Evolutionary conservation across 371 early-diverging fungal species (phyloP), one percentile per base, ranked within the genome.

Genomic region (Apophysomyces elegans): DNA sequence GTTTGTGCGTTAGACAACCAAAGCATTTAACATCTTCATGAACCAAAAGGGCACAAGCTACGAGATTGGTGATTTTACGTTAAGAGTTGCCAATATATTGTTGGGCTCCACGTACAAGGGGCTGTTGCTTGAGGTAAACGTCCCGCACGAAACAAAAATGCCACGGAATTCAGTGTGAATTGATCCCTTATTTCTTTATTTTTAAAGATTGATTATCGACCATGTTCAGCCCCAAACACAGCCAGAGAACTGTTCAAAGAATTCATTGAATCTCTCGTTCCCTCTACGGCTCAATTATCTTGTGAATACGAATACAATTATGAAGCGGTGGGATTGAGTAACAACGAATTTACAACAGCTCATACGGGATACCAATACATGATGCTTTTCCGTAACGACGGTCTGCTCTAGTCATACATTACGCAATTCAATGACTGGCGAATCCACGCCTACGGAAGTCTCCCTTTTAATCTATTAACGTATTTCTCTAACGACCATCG

Each of bases 341-440:
- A 77, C 32, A 45, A 74, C 13, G 84, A 83, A 39, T 83, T 83
- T 54, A 80, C 77, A 2, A 73, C 72, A 16, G 84, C 84, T n/a
- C 84, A 83, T 66, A 83, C 84, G 13, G 80, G 80, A 39, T 83
- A 83, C 66, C 84, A 83, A 63, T 83, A 83, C 44, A 83, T 83
- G 79, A 71, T 69, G 66, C 64, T 83, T 2, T 83, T 83, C 39
- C 73, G 71, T 50, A 80, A 78, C 56, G 84, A 83, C 37, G 76
- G 79, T 46, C 58, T 83, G 18, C 65, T 83, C 16, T 83, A 77
- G 54, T 9, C 43, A 26, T 26, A 2, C 32, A 26, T 26, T 26
- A 26, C 32, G 32, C 32, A 26, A 26, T 26, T 26, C 32, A 26
- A 26, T 26, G 32, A 26, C 32, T 26, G 32, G 32, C 32, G 2